Conservation (phyloP, 2,329 filamentous ascomycete genomes). For the Fusarium pseudonygamai region DNA sequence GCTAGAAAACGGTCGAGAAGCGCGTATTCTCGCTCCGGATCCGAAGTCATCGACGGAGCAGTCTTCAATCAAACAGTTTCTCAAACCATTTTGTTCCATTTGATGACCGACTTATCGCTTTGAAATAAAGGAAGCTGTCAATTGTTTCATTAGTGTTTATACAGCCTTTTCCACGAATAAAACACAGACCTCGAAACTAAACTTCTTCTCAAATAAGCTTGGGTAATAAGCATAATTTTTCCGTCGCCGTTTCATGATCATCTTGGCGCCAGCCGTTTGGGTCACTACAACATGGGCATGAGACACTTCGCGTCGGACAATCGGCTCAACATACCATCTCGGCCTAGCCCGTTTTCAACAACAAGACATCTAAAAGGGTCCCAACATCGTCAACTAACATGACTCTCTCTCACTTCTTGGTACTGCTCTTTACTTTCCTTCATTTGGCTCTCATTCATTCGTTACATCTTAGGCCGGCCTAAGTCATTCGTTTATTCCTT, state of each 20-base stretch:
- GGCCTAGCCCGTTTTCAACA: background rate
- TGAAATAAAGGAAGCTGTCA: background rate
- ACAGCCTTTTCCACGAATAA: background rate
- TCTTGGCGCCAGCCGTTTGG: background rate
- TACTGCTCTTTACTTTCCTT: background rate
- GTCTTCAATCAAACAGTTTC: too few relatives aligned
- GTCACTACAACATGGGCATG: background rate
- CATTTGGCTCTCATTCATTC: background rate
- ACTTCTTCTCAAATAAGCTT: background rate
- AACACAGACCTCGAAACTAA: background rate
- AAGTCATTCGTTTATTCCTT: slow-evolving; percentile 3
- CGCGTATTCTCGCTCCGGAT: background rate
- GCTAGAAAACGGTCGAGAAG: background rate
- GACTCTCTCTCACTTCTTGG: background rate
- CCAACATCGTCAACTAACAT: background rate
- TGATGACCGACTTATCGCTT: accelerated
- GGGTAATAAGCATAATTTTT: background rate
- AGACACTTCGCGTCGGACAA: background rate
- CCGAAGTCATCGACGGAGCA: background rate
- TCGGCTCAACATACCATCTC: background rate
- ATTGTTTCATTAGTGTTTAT: background rate
- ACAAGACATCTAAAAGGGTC: background rate
- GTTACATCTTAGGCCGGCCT: slow-evolving; percentile 6
- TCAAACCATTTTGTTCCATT: background rate
- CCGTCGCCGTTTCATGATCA: background rate